A percentile compares a stretch with the other conserved stretches of the same genome.
These are phyloP conservation scores for Rhodotorula sp. DNA, from an alignment of 1,284 basidiomycete species.

Conservation along the genomic window DNA sequence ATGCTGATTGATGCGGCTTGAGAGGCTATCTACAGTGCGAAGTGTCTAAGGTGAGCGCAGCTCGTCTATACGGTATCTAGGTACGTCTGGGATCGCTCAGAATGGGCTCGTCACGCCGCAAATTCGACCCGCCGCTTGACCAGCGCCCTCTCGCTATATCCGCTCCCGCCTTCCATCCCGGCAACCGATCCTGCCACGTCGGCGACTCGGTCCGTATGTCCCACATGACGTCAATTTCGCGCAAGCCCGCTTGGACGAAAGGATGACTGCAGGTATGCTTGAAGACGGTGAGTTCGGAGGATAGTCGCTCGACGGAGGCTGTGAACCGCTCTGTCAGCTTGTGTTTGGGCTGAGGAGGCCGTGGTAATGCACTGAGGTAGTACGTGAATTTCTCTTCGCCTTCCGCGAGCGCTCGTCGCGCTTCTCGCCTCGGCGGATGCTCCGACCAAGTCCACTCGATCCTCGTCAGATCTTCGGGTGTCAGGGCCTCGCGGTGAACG, in stretches of 20 bases:
- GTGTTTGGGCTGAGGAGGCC: background rate
- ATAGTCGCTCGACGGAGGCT: conserved; percentile 24
- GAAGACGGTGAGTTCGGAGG: conserved; percentile 17
- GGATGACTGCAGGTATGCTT: conserved; percentile 17
- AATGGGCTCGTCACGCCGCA: too few species aligned
- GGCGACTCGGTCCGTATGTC: conserved; percentile 1
- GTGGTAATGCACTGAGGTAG: conserved; percentile 20
- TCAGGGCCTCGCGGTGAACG: conserved; percentile 9
- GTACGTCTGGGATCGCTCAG: background rate
- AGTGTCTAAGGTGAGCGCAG: too few species aligned
- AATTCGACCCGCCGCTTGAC: background rate
- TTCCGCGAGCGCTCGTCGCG: conserved; percentile 2
- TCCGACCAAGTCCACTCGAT: conserved; percentile 29
- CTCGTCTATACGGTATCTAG: background rate
- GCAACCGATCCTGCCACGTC: background rate
- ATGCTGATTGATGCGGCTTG: background rate
- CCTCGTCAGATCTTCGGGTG: conserved; percentile 8
- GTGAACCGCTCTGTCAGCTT: background rate
- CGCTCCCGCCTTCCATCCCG: background rate
- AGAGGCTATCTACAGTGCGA: too few species aligned
- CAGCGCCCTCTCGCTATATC: background rate
- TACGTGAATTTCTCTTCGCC: conserved; percentile 27
- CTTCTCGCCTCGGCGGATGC: conserved; percentile 3
- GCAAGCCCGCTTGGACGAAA: background rate
- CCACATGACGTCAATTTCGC: conserved; percentile 21